Conservation (phyloP, 257 asterid species). For the Jacaranda mimosifolia region DNA sequence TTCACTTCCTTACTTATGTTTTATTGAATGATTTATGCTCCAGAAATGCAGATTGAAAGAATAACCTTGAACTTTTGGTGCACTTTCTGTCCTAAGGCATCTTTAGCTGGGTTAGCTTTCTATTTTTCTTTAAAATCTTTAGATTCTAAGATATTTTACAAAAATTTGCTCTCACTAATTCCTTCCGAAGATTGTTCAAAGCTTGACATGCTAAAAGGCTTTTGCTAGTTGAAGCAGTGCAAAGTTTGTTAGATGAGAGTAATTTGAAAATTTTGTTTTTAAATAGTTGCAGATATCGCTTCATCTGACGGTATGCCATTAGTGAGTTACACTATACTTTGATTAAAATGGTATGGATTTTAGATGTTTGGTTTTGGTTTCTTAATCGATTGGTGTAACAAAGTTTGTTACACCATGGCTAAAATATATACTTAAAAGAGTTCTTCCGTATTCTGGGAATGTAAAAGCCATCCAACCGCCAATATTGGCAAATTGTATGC, state of each 20-base stretch:
- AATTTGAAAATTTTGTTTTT: too few relatives aligned
- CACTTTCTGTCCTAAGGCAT: constrained; percentile 91
- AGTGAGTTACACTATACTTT: too few relatives aligned
- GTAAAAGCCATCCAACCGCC: too few relatives aligned
- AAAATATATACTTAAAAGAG: too few relatives aligned
- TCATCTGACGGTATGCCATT: too few relatives aligned
- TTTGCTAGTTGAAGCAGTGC: constrained; percentile 85
- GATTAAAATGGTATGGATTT: too few relatives aligned
- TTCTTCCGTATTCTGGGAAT: too few relatives aligned
- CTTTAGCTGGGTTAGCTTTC: constrained; percentile 86
- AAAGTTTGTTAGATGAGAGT: constrained; percentile 74
- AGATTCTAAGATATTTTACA: constrained; percentile 28
- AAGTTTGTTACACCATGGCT: too few relatives aligned
- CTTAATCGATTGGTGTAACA: too few relatives aligned
- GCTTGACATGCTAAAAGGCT: constrained; percentile 95
- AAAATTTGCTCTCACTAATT: constrained; percentile 42
- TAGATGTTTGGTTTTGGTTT: too few relatives aligned
- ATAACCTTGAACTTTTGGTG: constrained; percentile 84
- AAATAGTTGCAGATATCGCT: too few relatives aligned
- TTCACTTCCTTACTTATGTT: constrained; percentile 22
- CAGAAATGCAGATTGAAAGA: constrained; percentile 99
- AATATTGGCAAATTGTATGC: too few relatives aligned
- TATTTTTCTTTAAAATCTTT: neutral
- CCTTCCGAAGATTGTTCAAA: constrained; percentile 76
- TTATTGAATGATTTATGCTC: constrained; percentile 33